These are phyloP conservation scores for Hygrophila difformis DNA, from an alignment of 257 asterid genomes.

Conservation along the genomic window DNA sequence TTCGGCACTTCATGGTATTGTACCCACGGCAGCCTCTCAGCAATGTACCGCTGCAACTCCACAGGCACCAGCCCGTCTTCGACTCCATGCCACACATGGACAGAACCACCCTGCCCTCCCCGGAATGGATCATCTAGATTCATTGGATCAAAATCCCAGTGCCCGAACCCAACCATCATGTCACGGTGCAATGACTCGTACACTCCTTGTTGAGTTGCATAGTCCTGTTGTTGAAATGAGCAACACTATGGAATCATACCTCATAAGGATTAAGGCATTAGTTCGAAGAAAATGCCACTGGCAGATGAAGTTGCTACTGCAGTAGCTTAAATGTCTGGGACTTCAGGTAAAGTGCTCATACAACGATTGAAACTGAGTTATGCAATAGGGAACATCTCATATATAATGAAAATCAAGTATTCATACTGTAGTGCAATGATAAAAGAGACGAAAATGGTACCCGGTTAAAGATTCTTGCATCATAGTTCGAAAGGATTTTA, in stretches of 20 bases:
- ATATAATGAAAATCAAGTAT: no score
- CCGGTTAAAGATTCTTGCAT: slow-evolving; percentile 43
- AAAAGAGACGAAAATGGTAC: no score
- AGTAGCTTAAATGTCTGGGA: no score
- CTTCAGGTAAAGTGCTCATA: no score
- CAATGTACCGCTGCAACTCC: slow-evolving; percentile 55
- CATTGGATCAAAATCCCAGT: slow-evolving; percentile 77
- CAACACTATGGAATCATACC: no score
- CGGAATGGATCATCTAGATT: slow-evolving; percentile 55
- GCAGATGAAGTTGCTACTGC: no score
- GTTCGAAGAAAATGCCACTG: no score
- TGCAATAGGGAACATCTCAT: no score
- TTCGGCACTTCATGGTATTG: slow-evolving; percentile 70
- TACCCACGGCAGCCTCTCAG: slow-evolving; percentile 63
- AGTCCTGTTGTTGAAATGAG: no score
- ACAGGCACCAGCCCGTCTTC: slow-evolving; percentile 60
- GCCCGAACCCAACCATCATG: slow-evolving; percentile 54
- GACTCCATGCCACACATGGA: slow-evolving; percentile 87
- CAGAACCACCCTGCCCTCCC: slow-evolving; percentile 36
- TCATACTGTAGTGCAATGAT: no score
- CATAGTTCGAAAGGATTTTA: slow-evolving; percentile 36
- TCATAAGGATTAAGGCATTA: no score
- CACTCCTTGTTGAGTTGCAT: slow-evolving; percentile 69
- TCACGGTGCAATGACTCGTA: slow-evolving; percentile 65
- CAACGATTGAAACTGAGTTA: no score